Evolutionary conservation across 2,329 filamentous ascomycete genomes (phyloP).

Genomic region (Hirsutella minnesotensis): DNA sequence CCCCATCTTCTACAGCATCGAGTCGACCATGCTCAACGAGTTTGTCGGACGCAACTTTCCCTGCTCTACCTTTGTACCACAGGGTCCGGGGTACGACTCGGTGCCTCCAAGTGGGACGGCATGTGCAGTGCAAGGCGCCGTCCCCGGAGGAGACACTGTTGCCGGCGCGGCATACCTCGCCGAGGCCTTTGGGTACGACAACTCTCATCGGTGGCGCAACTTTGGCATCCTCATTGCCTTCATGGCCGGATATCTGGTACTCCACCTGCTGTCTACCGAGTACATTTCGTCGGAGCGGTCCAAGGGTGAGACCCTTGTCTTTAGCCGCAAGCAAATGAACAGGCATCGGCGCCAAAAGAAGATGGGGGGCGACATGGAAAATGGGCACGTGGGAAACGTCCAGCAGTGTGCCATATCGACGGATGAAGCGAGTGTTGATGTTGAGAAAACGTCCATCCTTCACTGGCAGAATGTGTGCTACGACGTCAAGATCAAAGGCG

Average conservation of each 20-base stretch:
- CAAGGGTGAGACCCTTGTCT: too few species aligned
- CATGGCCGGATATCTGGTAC: slow-evolving; percentile 57
- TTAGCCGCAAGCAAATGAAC: too few species aligned
- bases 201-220: slow-evolving; percentile 58
- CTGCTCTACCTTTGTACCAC: too few species aligned
- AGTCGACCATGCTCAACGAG: slow-evolving; percentile 55
- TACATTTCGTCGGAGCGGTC: slow-evolving; percentile 44
- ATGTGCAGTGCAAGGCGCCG: too few species aligned
- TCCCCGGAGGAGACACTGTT: slow-evolving; percentile 19
- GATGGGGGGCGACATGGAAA: too few species aligned
- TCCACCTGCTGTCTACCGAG: slow-evolving; percentile 57
- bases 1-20: slow-evolving; percentile 55
- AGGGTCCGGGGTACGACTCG: not conserved
- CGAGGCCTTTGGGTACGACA: slow-evolving; percentile 40
- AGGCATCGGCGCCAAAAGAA: too few species aligned
- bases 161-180: slow-evolving; percentile 43
- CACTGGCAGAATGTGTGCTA: too few species aligned
- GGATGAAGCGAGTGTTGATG: slow-evolving; percentile 15
- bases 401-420: too few species aligned
- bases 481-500: too few species aligned
- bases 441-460: too few species aligned
- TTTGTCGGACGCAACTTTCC: slow-evolving; percentile 31
- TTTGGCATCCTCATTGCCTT: slow-evolving; percentile 71
- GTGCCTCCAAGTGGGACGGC: too few species aligned
- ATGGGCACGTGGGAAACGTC: too few species aligned